A percentile compares a stretch with the other conserved stretches of the same genome.
Evolutionary conservation across 352 stramenopile genomes (phyloP).

Genomic region (Globisporangium yorkense): DNA sequence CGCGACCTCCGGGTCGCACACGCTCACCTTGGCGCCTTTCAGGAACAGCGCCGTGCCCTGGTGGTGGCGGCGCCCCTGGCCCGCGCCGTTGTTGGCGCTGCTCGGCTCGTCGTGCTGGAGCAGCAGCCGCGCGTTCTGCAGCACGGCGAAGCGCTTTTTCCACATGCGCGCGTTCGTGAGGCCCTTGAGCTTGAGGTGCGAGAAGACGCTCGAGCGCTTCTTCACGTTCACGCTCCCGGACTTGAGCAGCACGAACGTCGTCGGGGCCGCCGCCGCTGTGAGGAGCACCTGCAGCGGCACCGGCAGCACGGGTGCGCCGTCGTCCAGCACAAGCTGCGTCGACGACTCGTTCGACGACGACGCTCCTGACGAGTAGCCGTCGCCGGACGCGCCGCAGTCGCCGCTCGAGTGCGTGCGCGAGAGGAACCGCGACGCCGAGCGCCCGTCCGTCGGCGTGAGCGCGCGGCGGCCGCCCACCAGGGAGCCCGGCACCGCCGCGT

Average conservation of each 20-base stretch:
- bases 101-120: conserved; percentile 65
- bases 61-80: conserved; percentile 1
- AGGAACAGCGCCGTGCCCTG: conserved; percentile 65
- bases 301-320: not conserved
- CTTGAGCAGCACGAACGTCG: conserved; percentile 58
- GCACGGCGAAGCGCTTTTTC: conserved; percentile 79
- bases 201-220: conserved; percentile 75
- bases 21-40: conserved; percentile 64
- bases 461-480: conserved; percentile 4
- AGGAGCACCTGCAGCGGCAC: conserved; percentile 8
- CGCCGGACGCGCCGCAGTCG: not conserved
- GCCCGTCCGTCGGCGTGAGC: conserved; percentile 9
- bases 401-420: conserved; percentile 5
- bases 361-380: not conserved
- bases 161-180: conserved; percentile 51
- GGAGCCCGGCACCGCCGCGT: not conserved
- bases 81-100: not conserved
- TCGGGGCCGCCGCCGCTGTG: conserved; percentile 5
- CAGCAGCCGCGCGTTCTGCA: conserved; percentile 59
- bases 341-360: conserved; percentile 2
- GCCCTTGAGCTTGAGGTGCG: conserved; percentile 65
- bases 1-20: conserved; percentile 63
- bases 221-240: conserved; percentile 68
- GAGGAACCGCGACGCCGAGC: conserved; percentile 1
- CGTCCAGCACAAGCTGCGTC: conserved; percentile 11